Conservation (phyloP, 192 early-diverging fungal genomes). For the Rhizoclosmatium sp. region DNA sequence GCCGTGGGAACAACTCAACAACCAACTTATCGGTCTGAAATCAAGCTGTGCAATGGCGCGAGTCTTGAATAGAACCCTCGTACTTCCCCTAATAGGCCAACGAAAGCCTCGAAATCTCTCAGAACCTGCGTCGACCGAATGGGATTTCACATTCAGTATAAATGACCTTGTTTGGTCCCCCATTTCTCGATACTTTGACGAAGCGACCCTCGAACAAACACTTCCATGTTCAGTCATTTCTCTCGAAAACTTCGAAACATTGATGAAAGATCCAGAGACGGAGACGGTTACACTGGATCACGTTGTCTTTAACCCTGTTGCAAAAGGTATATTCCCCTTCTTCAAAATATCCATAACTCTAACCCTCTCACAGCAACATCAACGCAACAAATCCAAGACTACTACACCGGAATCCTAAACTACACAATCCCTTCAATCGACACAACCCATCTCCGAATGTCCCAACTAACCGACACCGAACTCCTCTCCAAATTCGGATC, state of each 20-base stretch:
- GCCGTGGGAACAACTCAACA: conserved; percentile 56
- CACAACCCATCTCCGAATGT: not conserved
- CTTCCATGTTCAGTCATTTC: conserved; percentile 28
- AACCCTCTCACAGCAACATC: conserved; percentile 21
- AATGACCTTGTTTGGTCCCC: conserved; percentile 29
- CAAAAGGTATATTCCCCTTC: not conserved
- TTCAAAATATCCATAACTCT: too few species aligned
- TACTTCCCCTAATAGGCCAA: conserved; percentile 41
- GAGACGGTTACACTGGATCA: conserved; percentile 17
- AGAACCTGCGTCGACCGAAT: conserved; percentile 19
- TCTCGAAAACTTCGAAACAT: conserved; percentile 8
- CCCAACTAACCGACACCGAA: conserved; percentile 26
- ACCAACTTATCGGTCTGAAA: conserved; percentile 48
- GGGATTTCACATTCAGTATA: conserved; percentile 40
- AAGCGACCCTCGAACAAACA: not conserved
- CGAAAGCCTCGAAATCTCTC: conserved; percentile 18
- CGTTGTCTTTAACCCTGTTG: conserved; percentile 43
- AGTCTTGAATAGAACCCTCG: conserved; percentile 41
- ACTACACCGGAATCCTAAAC: conserved; percentile 38
- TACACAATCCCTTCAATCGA: conserved; percentile 10
- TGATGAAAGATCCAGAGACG: not conserved
- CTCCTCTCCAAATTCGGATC: conserved; percentile 22
- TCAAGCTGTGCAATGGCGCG: conserved; percentile 44
- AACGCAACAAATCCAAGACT: conserved; percentile 36
- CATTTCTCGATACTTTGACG: conserved; percentile 43